phyloP scores from a whole-genome alignment of 2,329 filamentous ascomycete species.

The Ceratocystis alfenasii region DNA sequence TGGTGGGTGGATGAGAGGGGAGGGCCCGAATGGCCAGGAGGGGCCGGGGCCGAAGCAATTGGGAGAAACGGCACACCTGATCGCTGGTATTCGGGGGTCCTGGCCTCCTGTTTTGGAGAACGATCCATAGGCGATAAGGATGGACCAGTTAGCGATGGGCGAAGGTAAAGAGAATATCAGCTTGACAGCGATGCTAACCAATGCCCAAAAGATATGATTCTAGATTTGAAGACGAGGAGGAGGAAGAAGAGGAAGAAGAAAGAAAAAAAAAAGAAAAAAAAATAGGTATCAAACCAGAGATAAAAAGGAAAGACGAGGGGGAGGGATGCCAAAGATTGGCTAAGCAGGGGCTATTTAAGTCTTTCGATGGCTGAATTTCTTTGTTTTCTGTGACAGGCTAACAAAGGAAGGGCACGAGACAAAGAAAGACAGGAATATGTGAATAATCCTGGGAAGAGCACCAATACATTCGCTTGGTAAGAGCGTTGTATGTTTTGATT shows the following conservation, averaged over 20 bases:
- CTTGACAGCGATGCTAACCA: not conserved
- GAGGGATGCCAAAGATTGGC: not conserved
- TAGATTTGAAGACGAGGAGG: not conserved
- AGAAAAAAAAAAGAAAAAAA: not conserved
- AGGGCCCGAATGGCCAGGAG: slow-evolving; percentile 5
- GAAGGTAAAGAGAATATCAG: not conserved
- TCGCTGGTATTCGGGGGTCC: slow-evolving; percentile 13
- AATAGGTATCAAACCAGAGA: not conserved
- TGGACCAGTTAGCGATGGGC: not conserved
- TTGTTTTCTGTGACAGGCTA: slow-evolving; percentile 5
- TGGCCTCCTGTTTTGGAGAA: slow-evolving; percentile 16
- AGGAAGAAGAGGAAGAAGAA: not conserved
- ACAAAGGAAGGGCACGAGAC: slow-evolving; percentile 1
- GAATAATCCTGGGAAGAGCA: not conserved
- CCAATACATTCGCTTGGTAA: not conserved
- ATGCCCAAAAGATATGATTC: not conserved
- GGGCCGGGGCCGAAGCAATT: not conserved
- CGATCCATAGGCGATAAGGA: slow-evolving; percentile 12
- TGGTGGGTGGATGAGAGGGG: not conserved
- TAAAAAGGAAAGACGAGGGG: not conserved
- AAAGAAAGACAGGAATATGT: not conserved
- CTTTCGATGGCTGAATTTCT: not conserved
- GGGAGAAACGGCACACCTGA: slow-evolving; percentile 8
- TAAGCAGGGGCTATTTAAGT: not conserved
- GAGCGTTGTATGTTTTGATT: not conserved